Evolutionary conservation across 371 early-diverging fungal genomes (phyloP), one percentile per base, ranked within the genome.

Genomic region (Rhizopus arrhizus): DNA sequence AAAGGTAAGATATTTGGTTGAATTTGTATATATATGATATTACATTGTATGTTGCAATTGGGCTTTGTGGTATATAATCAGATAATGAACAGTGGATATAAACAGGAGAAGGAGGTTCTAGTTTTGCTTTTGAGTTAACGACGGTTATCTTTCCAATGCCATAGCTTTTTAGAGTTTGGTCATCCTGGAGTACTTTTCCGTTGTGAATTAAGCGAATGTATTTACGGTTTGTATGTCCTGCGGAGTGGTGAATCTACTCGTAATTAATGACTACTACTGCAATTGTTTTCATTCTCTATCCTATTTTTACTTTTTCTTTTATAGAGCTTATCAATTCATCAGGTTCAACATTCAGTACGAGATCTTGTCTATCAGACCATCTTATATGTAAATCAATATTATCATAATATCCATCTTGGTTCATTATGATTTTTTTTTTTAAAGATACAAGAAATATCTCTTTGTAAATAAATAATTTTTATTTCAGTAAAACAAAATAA

Each of bases 181-280:
- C 53, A 52, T 81, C 81, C 12, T 69, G 58, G 7, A 85, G 59
- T 1, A 85, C 72, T 56, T 80, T 72, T 16, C 85, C 85, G n/a
- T 73, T 69, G 50, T 85, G 73, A 55, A 85, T 85, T 6, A 85
- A 58, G 8, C 84, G 78, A 61, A 85, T 64, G 56, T 85, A 73
- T 62, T 82, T 85, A 35, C 68, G 62, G 9, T 62, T 54, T 47
- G 53, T 54, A 56, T 45, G 48, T 64, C 60, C 45, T 47, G 68
- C 29, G 56, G 69, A 69, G 40, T 60, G 56, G 36, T 55, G 61
- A 49, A 69, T 69, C 65, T 65, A 59, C 0, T 11, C 13, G 13
- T 16, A 40, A 12, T 40, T 40, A 12, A 40, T 22, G 22, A 12
- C 40, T 40, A 40, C 12, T 0, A 10, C 40, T 10, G 8, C 43